These are phyloP conservation scores for Mycena vitilis DNA, from an alignment of 768 basidiomycete species.

Conservation along the genomic window DNA sequence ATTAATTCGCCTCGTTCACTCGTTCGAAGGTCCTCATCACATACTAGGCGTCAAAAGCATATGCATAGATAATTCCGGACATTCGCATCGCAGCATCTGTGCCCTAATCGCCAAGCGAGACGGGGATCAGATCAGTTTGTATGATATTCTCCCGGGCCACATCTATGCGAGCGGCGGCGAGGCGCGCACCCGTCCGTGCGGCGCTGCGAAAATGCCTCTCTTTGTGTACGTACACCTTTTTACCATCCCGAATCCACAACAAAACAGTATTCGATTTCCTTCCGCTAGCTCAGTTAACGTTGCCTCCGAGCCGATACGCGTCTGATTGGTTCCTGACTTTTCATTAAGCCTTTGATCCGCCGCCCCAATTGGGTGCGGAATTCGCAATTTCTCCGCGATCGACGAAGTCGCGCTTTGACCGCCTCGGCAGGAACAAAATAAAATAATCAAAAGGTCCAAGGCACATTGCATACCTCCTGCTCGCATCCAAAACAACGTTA, in stretches of 20 bases:
- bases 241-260: neutral
- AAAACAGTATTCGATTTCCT: neutral
- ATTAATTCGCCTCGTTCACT: slow-evolving; percentile 19
- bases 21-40: neutral
- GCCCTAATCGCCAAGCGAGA: neutral
- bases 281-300: slow-evolving; percentile 11
- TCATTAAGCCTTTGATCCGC: slow-evolving; percentile 36
- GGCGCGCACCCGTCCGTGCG: slow-evolving; percentile 4
- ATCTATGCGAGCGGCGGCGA: slow-evolving; percentile 9
- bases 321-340: slow-evolving; percentile 19
- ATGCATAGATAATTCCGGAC: slow-evolving; percentile 6
- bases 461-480: too few species aligned
- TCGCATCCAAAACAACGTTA: too few species aligned
- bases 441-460: too few species aligned
- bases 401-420: slow-evolving; percentile 17
- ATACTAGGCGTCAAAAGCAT: slow-evolving; percentile 23
- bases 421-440: slow-evolving; percentile 8
- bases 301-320: slow-evolving; percentile 3
- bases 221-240: neutral
- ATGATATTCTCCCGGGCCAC: neutral
- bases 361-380: neutral
- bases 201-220: slow-evolving; percentile 23
- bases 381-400: slow-evolving; percentile 1
- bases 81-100: neutral
- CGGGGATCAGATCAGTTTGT: slow-evolving; percentile 18